A percentile compares a stretch with the other conserved stretches of the same genome.
phyloP scores from a whole-genome alignment of 2,329 filamentous ascomycete genomes.

The Colletotrichum navitas region DNA sequence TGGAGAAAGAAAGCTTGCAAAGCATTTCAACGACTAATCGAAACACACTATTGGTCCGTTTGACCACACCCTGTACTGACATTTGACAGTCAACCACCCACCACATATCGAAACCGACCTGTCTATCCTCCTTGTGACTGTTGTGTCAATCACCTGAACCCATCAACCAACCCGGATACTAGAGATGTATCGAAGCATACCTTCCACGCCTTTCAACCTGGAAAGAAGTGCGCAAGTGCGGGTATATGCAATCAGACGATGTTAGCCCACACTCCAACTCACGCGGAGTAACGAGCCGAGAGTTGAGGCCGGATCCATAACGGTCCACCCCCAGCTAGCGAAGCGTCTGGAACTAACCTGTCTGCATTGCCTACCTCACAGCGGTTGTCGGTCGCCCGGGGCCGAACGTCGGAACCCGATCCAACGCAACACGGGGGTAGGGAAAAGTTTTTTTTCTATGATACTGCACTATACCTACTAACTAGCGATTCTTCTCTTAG shows the following conservation, averaged over 20 bases:
- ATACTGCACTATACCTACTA: neutral
- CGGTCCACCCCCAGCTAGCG: constrained; percentile 13
- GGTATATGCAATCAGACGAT: neutral
- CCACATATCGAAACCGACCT: constrained; percentile 6
- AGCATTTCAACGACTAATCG: constrained; percentile 31
- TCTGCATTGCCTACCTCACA: neutral
- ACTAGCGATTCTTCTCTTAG: neutral
- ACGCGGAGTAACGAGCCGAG: neutral
- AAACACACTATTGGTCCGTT: constrained; percentile 34
- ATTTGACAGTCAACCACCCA: neutral
- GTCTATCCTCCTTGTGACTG: neutral
- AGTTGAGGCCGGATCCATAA: neutral
- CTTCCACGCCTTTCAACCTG: neutral
- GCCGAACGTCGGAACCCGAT: neutral
- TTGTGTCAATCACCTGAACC: neutral
- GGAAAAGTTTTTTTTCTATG: constrained; percentile 8
- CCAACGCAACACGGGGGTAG: neutral
- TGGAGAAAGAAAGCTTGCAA: neutral
- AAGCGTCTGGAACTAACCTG: constrained; percentile 28
- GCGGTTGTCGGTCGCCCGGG: neutral
- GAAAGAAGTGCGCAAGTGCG: neutral
- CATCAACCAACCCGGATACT: neutral
- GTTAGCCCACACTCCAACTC: neutral
- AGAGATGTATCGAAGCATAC: neutral
- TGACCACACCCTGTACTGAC: constrained; percentile 2